These are phyloP conservation scores for Arthrobotrys sinensis DNA, from an alignment of 2,329 filamentous ascomycete species.

Conservation along the genomic window DNA sequence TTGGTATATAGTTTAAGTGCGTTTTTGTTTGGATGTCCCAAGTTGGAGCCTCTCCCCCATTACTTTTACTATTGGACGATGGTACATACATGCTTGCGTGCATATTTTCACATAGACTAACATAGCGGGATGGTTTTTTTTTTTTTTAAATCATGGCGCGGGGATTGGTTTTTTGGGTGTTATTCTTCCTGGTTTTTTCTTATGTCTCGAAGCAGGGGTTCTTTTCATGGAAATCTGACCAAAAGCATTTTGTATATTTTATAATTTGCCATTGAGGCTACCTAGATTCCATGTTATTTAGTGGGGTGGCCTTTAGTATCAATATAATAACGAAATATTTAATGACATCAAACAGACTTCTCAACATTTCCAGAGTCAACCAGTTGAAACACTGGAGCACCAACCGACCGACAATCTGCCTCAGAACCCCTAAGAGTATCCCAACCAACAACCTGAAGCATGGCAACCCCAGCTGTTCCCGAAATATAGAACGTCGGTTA, in stretches of 20 bases:
- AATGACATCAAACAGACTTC: background rate
- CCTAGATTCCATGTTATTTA: background rate
- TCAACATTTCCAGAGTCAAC: background rate
- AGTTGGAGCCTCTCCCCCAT: background rate
- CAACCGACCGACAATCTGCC: too few relatives aligned
- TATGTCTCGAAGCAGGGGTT: background rate
- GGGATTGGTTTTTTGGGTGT: conserved; percentile 15
- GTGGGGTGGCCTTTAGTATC: background rate
- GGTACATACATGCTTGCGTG: conserved; percentile 18
- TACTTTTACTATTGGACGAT: background rate
- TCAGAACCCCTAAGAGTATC: too few relatives aligned
- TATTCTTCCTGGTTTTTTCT: background rate
- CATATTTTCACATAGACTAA: conserved; percentile 23
- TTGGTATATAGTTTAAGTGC: background rate
- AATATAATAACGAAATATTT: conserved; percentile 14
- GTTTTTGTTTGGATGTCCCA: conserved; percentile 1
- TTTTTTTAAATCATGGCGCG: background rate
- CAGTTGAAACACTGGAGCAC: too few relatives aligned
- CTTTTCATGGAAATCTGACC: background rate
- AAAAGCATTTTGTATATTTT: conserved; percentile 22
- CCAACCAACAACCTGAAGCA: too few relatives aligned
- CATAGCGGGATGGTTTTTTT: conserved; percentile 25
- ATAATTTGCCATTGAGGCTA: background rate
- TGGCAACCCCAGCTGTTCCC: too few relatives aligned
- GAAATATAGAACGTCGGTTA: too few relatives aligned